Percentiles rank a stretch among this genome's conserved stretches.
These are phyloP conservation scores for Lachancea cidri DNA, from an alignment of 805 yeast genomes.

Conservation along the genomic window DNA sequence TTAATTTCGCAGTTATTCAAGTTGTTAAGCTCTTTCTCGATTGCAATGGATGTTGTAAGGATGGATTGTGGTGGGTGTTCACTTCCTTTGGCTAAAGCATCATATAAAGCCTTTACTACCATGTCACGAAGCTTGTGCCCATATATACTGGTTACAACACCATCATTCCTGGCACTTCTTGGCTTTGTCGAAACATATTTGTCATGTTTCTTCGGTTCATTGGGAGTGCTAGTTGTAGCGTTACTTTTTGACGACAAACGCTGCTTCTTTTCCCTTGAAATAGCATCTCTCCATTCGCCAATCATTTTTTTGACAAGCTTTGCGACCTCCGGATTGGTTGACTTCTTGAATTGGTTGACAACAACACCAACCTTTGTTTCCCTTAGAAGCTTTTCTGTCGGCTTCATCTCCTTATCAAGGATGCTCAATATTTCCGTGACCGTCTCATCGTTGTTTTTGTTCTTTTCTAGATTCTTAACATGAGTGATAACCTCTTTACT, in stretches of 20 bases:
- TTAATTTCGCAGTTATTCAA: conserved; percentile 52
- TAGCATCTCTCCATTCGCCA: conserved; percentile 84
- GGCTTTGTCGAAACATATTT: conserved; percentile 48
- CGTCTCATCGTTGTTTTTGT: conserved; percentile 51
- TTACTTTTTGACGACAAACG: conserved; percentile 5
- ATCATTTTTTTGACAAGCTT: conserved; percentile 76
- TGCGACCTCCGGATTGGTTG: conserved; percentile 59
- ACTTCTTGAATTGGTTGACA: conserved; percentile 79
- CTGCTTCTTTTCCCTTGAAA: conserved; percentile 53
- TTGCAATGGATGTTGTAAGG: conserved; percentile 56
- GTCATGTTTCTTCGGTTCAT: conserved; percentile 27
- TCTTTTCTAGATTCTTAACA: conserved; percentile 69
- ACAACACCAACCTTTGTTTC: conserved; percentile 96
- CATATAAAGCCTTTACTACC: conserved; percentile 77
- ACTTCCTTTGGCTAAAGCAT: conserved; percentile 83
- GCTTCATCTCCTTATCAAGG: conserved; percentile 64
- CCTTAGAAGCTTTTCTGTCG: conserved; percentile 79
- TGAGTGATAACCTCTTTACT: conserved; percentile 66
- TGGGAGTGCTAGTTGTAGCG: conserved; percentile 9
- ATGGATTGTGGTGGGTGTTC: conserved; percentile 55
- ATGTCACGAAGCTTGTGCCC: conserved; percentile 79
- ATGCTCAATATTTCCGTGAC: conserved; percentile 60
- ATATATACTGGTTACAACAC: conserved; percentile 63
- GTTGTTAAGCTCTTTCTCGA: conserved; percentile 67
- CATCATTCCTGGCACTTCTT: conserved; percentile 79